Conservation (phyloP, 768 basidiomycete genomes). For the Rhizopogon sp. region DNA sequence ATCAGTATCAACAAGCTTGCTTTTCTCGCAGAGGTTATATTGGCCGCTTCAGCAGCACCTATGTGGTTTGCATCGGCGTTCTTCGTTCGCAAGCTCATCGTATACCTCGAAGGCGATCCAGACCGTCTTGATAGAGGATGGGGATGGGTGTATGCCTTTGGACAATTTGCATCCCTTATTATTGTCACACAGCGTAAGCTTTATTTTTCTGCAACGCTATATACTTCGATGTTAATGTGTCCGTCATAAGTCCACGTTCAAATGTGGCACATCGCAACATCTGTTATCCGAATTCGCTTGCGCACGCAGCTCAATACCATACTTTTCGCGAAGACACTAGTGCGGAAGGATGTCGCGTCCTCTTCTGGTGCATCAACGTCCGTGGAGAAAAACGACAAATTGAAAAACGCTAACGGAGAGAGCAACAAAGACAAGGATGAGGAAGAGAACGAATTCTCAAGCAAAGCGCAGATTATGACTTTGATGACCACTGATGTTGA, state of each 20-base stretch:
- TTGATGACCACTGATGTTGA: conserved; percentile 95
- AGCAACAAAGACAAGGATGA: conserved; percentile 12
- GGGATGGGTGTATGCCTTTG: conserved; percentile 70
- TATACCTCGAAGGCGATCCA: conserved; percentile 62
- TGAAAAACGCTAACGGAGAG: conserved; percentile 5
- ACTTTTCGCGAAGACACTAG: conserved; percentile 80
- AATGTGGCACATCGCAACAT: conserved; percentile 66
- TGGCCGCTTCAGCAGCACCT: conserved; percentile 54
- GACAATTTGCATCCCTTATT: conserved; percentile 31
- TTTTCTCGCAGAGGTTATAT: conserved; percentile 36
- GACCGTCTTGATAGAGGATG: conserved; percentile 51
- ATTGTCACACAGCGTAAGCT: conserved; percentile 29
- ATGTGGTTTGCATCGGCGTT: conserved; percentile 63
- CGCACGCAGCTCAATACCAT: conserved; percentile 79
- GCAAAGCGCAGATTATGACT: conserved; percentile 84
- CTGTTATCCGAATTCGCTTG: conserved; percentile 63
- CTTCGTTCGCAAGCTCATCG: conserved; percentile 56
- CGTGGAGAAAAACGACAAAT: conserved; percentile 15
- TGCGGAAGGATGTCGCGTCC: conserved; percentile 79
- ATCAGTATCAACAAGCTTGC: conserved; percentile 44
- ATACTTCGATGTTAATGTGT: conserved; percentile 9
- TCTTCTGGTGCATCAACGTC: conserved; percentile 33
- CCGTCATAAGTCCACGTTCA: conserved; percentile 52
- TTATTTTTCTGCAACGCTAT: conserved; percentile 38
- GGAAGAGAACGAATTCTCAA: conserved; percentile 55